Percentiles rank a stretch among this genome's conserved stretches.
phyloP scores from a whole-genome alignment of 2,329 filamentous ascomycete genomes.

The Colletotrichum melonis region DNA sequence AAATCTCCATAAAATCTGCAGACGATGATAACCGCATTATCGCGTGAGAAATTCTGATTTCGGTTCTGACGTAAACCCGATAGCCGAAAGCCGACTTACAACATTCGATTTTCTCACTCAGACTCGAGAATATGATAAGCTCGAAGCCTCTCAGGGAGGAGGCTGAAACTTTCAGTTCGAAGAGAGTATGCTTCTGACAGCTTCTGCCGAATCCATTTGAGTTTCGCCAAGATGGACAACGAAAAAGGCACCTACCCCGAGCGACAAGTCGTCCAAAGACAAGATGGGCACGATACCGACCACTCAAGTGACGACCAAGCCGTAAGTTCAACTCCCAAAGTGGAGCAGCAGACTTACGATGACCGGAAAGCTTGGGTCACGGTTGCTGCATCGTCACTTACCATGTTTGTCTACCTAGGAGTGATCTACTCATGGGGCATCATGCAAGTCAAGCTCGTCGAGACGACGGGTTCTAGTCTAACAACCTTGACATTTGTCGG shows the following conservation, averaged over 20 bases:
- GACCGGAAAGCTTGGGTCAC: conserved; percentile 40
- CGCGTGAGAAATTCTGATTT: background rate
- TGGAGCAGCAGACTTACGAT: background rate
- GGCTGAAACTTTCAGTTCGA: background rate
- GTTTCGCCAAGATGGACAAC: background rate
- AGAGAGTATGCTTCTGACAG: background rate
- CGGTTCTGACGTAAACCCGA: conserved; percentile 20
- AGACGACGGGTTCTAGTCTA: conserved; percentile 37
- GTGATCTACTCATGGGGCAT: conserved; percentile 45
- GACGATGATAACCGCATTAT: background rate
- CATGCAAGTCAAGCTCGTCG: conserved; percentile 40
- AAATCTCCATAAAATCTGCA: background rate
- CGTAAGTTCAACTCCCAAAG: background rate
- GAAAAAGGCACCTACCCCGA: conserved; percentile 3
- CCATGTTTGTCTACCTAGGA: conserved; percentile 43
- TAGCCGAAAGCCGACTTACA: conserved; percentile 26
- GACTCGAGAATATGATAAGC: background rate
- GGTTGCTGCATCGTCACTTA: conserved; percentile 39
- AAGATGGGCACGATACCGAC: conserved; percentile 8
- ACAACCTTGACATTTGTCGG: conserved; percentile 43
- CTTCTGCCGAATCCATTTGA: background rate
- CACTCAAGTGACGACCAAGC: background rate
- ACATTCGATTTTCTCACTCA: conserved; percentile 4
- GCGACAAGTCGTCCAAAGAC: background rate
- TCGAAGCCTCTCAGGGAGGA: background rate